phyloP scores from a whole-genome alignment of 2,329 filamentous ascomycete genomes.

The Hirsutella rhossiliensis region DNA sequence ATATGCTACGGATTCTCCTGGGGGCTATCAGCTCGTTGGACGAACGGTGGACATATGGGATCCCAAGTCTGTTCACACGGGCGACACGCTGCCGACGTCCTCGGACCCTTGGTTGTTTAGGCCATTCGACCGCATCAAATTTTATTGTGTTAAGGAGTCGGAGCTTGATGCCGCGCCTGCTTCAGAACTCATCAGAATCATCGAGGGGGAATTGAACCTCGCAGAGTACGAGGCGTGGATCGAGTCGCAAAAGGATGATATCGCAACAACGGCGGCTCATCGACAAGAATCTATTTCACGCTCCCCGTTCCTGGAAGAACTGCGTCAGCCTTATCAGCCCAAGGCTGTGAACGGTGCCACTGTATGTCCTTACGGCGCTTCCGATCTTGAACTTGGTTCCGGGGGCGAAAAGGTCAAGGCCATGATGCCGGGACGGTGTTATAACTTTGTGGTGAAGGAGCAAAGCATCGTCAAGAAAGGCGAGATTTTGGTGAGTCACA shows the following conservation, averaged over 20 bases:
- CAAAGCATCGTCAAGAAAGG: constrained; percentile 13
- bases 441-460: constrained; percentile 16
- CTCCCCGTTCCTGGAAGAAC: constrained; percentile 16
- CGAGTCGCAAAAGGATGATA: constrained; percentile 13
- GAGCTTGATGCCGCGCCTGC: constrained; percentile 12
- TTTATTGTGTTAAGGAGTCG: constrained; percentile 16
- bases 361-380: background rate
- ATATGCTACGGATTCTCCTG: constrained; percentile 24
- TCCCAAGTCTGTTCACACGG: constrained; percentile 3
- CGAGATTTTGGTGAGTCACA: constrained; percentile 14
- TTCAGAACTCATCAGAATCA: constrained; percentile 13
- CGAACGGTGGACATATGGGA: constrained; percentile 23
- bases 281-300: constrained; percentile 14
- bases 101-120: constrained; percentile 15
- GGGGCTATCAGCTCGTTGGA: constrained; percentile 24
- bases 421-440: constrained; percentile 21
- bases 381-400: background rate
- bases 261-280: constrained; percentile 8
- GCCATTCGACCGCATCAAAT: constrained; percentile 20
- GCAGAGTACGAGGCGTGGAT: constrained; percentile 20
- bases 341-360: background rate
- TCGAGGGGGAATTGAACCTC: constrained; percentile 16
- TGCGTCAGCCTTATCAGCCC: constrained; percentile 13
- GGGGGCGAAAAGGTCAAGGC: constrained; percentile 10
- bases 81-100: background rate